A percentile compares a stretch with the other conserved stretches of the same genome.
phyloP scores from a whole-genome alignment of 805 yeast genomes.

The Hanseniaspora osmophila region DNA sequence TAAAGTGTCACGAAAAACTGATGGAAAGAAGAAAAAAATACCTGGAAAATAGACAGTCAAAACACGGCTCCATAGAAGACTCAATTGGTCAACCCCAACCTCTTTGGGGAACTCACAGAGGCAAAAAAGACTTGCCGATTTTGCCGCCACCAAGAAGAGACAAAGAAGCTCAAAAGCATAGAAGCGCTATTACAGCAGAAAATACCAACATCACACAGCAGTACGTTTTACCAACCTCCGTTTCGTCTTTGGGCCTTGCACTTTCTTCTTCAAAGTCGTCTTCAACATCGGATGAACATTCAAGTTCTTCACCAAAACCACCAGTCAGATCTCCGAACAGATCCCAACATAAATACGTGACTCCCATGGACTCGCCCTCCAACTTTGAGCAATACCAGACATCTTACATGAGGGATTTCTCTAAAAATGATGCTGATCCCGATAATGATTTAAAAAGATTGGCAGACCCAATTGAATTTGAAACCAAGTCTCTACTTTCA shows the following conservation, averaged over 20 bases:
- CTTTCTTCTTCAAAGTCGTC: background rate
- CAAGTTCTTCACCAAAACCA: background rate
- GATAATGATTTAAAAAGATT: background rate
- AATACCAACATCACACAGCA: background rate
- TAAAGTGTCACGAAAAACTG: constrained; percentile 77
- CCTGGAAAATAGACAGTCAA: constrained; percentile 25
- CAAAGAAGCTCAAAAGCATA: background rate
- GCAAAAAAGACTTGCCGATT: background rate
- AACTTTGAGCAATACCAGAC: no score
- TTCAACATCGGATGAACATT: background rate
- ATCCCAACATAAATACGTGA: background rate
- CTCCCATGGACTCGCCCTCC: no score
- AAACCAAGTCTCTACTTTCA: background rate
- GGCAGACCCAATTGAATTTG: background rate
- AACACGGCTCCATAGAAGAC: background rate
- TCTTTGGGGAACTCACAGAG: background rate
- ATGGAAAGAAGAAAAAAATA: constrained; percentile 61
- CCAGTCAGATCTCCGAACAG: background rate
- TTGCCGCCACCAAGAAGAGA: background rate
- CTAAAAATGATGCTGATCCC: no score
- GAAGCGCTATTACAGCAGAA: background rate
- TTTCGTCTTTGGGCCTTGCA: background rate
- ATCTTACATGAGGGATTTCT: no score
- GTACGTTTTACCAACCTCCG: background rate
- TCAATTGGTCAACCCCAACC: background rate